phyloP scores from a whole-genome alignment of 345 rosid species.

The Eucalyptus virginea region DNA sequence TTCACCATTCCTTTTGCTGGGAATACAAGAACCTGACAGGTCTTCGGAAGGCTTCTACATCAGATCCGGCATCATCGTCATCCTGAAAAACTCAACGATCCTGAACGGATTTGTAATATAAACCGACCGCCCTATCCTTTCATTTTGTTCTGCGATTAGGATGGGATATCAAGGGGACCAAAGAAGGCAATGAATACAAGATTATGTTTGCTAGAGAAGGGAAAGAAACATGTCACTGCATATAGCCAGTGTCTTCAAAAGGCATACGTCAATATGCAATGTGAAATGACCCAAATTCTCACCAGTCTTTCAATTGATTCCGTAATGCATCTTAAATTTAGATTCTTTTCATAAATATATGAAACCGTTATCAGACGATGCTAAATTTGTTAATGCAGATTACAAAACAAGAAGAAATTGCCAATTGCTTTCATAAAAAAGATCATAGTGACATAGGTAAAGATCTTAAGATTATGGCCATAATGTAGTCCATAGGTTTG shows the following conservation, averaged over 20 bases:
- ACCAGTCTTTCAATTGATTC: neutral
- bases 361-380: neutral
- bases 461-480: neutral
- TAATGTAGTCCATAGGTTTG: neutral
- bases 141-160: neutral
- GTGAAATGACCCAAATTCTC: neutral
- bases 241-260: neutral
- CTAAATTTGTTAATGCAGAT: neutral
- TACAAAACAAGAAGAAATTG: neutral
- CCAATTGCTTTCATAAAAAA: neutral
- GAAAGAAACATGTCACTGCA: neutral
- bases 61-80: conserved; percentile 61
- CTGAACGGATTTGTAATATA: conserved; percentile 58
- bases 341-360: neutral
- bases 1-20: conserved; percentile 21
- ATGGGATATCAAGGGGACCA: neutral
- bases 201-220: neutral
- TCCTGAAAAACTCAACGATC: conserved; percentile 52
- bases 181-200: neutral
- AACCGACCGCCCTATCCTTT: neutral
- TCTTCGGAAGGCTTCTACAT: conserved; percentile 77
- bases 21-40: conserved; percentile 80
- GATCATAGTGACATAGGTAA: neutral
- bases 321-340: neutral
- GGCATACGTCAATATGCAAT: neutral